Base-by-base conservation (phyloP, 2,329 filamentous ascomycete genomes). In the Chalaropsis ovoidea region DNA sequence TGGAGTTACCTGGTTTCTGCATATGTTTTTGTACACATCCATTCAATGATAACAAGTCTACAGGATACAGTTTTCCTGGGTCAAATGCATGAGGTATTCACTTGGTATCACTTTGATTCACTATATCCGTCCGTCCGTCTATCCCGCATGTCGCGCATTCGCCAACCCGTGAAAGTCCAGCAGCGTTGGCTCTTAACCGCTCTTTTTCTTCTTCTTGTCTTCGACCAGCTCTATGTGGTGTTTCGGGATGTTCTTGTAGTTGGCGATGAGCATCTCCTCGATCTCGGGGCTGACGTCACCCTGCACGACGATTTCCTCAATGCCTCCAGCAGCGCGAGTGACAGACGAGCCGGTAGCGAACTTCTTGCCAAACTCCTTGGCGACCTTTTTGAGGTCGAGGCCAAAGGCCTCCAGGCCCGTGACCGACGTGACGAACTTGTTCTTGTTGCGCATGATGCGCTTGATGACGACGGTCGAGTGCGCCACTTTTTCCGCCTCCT, bases 291-390 rank as follows among this genome's bases (percentile, higher is more conserved):
- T 95, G 69, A 99, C 86, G 77, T 99, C 94, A 42, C 94, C 94
- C 77, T 99, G 94, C 22, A 99, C 90, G 3, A 95, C 95, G 74
- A 99, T 97, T 77, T 97, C 94, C 77, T 99, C 94, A 19, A 89
- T 89, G 24, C 90, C 90, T 65, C 85, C 86, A 0, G 90, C 83
- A 1, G 88, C 83, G 78, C 96, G 96, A 8, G 93, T 97, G 56
- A 99, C 94, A 56, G 87, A 92, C 17, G 86, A 88, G 0, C 94
- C 94, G 10, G 94, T 97, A 39, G 94, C 94, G 73, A 99, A 97
- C 78, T 96, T 97, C 83, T 97, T 99, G 69, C 94, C 94, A 70
- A 97, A 86, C 73, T 97, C 94, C 80, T 97, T 97, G 67, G 92
- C 87, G 3, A 79, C 82, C 79, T 96, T 97, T 77, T 99, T 99